Base-by-base conservation (phyloP, 805 yeast genomes). In the Starmerella bacillaris region DNA sequence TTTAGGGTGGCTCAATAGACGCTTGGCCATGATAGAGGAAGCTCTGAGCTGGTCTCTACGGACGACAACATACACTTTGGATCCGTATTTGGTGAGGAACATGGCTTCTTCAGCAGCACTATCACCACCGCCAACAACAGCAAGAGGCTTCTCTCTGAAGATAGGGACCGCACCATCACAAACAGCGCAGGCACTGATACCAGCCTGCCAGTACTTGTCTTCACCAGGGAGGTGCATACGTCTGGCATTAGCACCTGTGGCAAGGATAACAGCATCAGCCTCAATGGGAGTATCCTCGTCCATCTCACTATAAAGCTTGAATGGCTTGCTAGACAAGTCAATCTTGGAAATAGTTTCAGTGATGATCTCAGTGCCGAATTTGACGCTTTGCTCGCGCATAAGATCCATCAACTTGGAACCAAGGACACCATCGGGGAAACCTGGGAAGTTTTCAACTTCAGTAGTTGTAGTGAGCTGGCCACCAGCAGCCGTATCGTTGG, bases 91-190 rank as follows among this genome's bases (percentile, higher is more conserved):
- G 51, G 99, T 89, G 58, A 89, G 68, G 63, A 89, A 89, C 47
- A 79, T 64, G 21, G 99, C 98, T 65, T 89, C 99, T 65, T 89
- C 99, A 60, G 96, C 92, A 15, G 99, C 99, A 47, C 95, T 83
- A 61, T 89, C 99, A 59, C 99, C 99, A 48, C 99, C 99, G 41
- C 99, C 99, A 48, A 89, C 66, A 38, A 89, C 99, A 18, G 94
- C 96, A 56, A 89, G 70, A 27, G 98, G 96, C 62, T 83, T 78
- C 68, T 89, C 78, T 68, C 96, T 79, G 67, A 89, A 89, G 50
- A 89, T 84, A 50, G 99, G 99, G 33, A 89, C 92, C 22, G 99
- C 99, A 61, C 99, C 99, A 57, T 89, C 99, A 64, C 99, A 89
- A 43, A 89, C 98, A 27, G 99, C 99, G 67, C 99, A 89, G 14